phyloP scores from a whole-genome alignment of 2,329 filamentous ascomycete species.

The Pestalotiopsis sp. region DNA sequence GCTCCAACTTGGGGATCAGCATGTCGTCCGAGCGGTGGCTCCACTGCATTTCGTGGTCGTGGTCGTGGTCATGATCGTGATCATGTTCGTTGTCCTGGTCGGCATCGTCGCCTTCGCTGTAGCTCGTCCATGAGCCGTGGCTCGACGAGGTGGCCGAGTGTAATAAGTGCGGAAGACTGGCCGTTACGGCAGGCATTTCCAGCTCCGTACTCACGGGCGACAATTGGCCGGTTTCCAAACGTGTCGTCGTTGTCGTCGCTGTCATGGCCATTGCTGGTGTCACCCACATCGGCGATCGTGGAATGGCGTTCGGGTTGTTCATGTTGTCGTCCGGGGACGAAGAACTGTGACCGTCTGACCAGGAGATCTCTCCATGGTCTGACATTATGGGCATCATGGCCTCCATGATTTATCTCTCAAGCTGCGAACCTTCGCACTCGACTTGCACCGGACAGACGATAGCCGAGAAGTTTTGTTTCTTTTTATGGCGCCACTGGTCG shows the following conservation, averaged over 20 bases:
- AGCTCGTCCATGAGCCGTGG: conserved; percentile 47
- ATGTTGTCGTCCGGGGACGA: conserved; percentile 43
- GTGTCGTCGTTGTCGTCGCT: conserved; percentile 24
- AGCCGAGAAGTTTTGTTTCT: neutral
- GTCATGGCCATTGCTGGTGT: conserved; percentile 17
- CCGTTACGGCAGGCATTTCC: conserved; percentile 38
- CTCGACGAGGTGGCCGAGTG: conserved; percentile 51
- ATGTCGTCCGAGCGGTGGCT: conserved; percentile 49
- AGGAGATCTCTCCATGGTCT: conserved; percentile 45
- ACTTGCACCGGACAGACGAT: neutral
- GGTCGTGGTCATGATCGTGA: conserved; percentile 21
- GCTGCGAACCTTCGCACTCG: conserved; percentile 32
- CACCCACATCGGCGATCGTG: conserved; percentile 41
- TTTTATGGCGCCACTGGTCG: neutral
- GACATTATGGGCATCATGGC: conserved; percentile 43
- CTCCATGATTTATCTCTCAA: conserved; percentile 51
- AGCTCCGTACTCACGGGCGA: conserved; percentile 57
- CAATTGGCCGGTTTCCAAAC: conserved; percentile 49
- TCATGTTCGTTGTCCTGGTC: conserved; percentile 20
- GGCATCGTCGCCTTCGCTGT: conserved; percentile 35
- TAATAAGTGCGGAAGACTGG: conserved; percentile 44
- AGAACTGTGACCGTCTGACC: conserved; percentile 49
- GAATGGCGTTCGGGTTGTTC: conserved; percentile 33
- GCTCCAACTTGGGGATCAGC: conserved; percentile 59
- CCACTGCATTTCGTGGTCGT: conserved; percentile 48